These are phyloP conservation scores for Annulohypoxylon nitens DNA, from an alignment of 495 filamentous ascomycete species.

Conservation along the genomic window DNA sequence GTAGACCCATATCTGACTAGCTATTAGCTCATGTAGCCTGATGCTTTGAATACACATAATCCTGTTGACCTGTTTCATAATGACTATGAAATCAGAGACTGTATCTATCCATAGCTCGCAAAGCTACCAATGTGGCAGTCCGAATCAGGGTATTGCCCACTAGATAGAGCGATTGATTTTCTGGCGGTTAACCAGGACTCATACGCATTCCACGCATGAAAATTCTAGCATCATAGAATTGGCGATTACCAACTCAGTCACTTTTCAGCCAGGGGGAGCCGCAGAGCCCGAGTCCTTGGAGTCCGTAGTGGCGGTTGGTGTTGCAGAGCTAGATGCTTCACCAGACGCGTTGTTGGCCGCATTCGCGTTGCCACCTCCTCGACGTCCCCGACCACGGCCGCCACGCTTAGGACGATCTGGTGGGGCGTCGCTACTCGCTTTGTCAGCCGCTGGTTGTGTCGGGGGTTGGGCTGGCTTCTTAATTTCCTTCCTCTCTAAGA, in stretches of 20 bases:
- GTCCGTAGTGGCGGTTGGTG: constrained; percentile 2
- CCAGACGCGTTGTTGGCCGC: constrained; percentile 11
- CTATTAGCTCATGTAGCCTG: neutral
- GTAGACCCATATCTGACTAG: neutral
- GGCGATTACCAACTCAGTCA: neutral
- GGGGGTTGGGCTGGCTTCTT: constrained; percentile 44
- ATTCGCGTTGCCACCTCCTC: constrained; percentile 29
- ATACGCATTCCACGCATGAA: neutral
- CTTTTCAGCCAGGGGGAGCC: constrained; percentile 22
- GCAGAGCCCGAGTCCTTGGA: constrained; percentile 16
- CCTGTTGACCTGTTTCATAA: neutral
- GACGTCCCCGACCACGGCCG: constrained; percentile 40
- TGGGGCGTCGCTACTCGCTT: constrained; percentile 31
- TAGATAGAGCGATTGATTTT: neutral
- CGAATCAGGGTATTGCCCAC: neutral
- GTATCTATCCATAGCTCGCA: neutral
- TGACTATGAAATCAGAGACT: neutral
- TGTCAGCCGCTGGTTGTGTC: constrained; percentile 30
- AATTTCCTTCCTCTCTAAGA: constrained; percentile 81
- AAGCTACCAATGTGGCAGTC: neutral
- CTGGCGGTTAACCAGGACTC: neutral
- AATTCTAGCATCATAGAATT: neutral
- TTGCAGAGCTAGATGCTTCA: constrained; percentile 29
- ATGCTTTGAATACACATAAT: neutral
- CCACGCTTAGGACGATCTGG: constrained; percentile 45